Base-by-base conservation (phyloP, 1,284 basidiomycete species). In the Tylopilus orsonianus region DNA sequence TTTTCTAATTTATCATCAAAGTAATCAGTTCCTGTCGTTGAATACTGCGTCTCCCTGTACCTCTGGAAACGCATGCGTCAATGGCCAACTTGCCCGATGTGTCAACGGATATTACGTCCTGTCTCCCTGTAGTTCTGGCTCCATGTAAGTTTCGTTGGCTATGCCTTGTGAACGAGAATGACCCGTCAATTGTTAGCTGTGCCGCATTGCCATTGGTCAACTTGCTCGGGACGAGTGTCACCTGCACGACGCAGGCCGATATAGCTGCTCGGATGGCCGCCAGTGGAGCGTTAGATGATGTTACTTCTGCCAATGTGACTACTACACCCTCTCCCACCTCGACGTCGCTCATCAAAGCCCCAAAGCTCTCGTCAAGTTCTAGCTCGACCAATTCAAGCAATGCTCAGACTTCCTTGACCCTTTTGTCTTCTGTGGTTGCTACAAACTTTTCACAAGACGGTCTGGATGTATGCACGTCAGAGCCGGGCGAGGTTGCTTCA, bases 131-230 rank as follows among this genome's bases (percentile, higher is more conserved):
- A 68, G 58, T 16, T 20, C 65, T 18, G 72, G 73, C 33, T 69
- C 71, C 30, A 61, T 70, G 77, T 80, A 61, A 61, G 76, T 57
- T 30, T 55, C 40, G 16, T 19, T 32, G 36, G 14, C 39, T 30
- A 22, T 24, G n/a, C 20, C 24, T 52, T 24, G 18, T 37, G 18
- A 29, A 26, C 23, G 20, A 26, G 32, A 41, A 48, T 34, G 26
- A 32, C 26, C 27, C 36, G 18, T 52, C 32, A 26, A 37, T 40
- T 33, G 34, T 32, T 38, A 80, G 78, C 27, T 83, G 80, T 61
- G 75, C 75, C 30, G 80, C 79, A 1, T 67, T 83, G 36, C 81
- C 81, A 18, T 59, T 75, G 22, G 70, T 72, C 29, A 72, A 72
- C 61, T 62, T 62, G 8, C 48, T 69, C 2, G 77, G 75, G 29